Percentiles rank a stretch among this genome's conserved stretches.
Evolutionary conservation across 192 early-diverging fungal genomes (phyloP).

Genomic region (Helicostylum pulchrum): DNA sequence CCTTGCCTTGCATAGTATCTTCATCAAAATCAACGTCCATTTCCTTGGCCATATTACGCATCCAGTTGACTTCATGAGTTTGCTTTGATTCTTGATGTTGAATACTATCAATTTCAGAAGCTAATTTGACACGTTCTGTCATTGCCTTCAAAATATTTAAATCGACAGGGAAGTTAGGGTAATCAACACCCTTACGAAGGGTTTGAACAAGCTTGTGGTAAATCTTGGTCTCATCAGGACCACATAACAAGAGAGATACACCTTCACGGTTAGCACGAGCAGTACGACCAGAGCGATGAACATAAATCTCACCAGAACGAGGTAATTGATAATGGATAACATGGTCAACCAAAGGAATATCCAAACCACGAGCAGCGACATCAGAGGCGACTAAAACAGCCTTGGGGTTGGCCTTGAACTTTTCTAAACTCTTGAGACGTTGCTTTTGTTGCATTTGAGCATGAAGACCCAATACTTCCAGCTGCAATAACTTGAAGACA

Average conservation of each 20-base stretch:
- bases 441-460: conserved; percentile 97
- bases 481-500: conserved; percentile 68
- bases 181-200: conserved; percentile 69
- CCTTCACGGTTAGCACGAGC: conserved; percentile 85
- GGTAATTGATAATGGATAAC: conserved; percentile 97
- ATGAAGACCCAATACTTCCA: conserved; percentile 82
- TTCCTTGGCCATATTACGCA: conserved; percentile 74
- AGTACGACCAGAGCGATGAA: conserved; percentile 93
- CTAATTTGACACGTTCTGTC: conserved; percentile 76
- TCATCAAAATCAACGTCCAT: conserved; percentile 79
- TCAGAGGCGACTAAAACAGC: conserved; percentile 92
- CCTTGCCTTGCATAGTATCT: conserved; percentile 45
- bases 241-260: conserved; percentile 75
- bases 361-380: conserved; percentile 93
- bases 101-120: conserved; percentile 73
- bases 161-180: conserved; percentile 82
- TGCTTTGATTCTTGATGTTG: conserved; percentile 78
- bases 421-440: conserved; percentile 89
- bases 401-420: conserved; percentile 65
- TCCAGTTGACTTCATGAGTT: conserved; percentile 68
- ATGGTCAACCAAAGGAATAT: conserved; percentile 88
- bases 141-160: conserved; percentile 62
- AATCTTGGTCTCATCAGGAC: conserved; percentile 77
- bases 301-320: conserved; percentile 89
- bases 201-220: conserved; percentile 83